Conservation (phyloP, 208 protist species). For the Borovskyia barvae region DNA sequence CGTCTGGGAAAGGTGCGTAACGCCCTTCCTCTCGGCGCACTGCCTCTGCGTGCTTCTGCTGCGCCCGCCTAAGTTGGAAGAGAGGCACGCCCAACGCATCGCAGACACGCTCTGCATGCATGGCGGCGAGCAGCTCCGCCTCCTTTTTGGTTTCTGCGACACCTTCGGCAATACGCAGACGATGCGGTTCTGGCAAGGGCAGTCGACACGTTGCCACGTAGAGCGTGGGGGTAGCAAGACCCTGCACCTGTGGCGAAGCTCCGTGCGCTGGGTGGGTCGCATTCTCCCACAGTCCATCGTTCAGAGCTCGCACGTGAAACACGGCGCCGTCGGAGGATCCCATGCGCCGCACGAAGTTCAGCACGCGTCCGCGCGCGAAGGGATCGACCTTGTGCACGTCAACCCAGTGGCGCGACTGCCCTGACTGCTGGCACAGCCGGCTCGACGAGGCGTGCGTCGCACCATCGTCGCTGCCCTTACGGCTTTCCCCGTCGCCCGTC, state of each 20-base stretch:
- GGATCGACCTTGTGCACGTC: constrained; percentile 57
- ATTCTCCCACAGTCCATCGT: background rate
- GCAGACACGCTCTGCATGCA: constrained; percentile 83
- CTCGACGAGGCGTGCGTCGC: constrained; percentile 5
- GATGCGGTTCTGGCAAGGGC: constrained; percentile 56
- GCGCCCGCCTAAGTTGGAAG: constrained; percentile 59
- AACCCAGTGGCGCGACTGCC: constrained; percentile 31
- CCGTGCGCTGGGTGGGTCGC: background rate
- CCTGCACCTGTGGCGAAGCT: background rate
- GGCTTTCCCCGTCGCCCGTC: no score
- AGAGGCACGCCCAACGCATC: constrained; percentile 69
- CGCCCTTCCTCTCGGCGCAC: constrained; percentile 38
- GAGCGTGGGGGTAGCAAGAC: constrained; percentile 13
- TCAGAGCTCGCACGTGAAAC: constrained; percentile 41
- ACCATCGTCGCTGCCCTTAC: background rate
- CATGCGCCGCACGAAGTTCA: constrained; percentile 76
- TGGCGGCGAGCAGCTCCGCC: constrained; percentile 76
- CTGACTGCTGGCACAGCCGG: background rate
- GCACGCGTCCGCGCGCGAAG: constrained; percentile 65
- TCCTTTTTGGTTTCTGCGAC: constrained; percentile 59
- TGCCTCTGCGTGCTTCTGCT: constrained; percentile 70
- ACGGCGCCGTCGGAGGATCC: constrained; percentile 26
- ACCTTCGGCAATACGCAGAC: constrained; percentile 64
- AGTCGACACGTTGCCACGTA: constrained; percentile 48
- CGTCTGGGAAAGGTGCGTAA: constrained; percentile 63